Evolutionary conservation across 345 rosid species (phyloP), one percentile per base, ranked within the genome.

Genomic region (Bretschneidera sinensis): DNA sequence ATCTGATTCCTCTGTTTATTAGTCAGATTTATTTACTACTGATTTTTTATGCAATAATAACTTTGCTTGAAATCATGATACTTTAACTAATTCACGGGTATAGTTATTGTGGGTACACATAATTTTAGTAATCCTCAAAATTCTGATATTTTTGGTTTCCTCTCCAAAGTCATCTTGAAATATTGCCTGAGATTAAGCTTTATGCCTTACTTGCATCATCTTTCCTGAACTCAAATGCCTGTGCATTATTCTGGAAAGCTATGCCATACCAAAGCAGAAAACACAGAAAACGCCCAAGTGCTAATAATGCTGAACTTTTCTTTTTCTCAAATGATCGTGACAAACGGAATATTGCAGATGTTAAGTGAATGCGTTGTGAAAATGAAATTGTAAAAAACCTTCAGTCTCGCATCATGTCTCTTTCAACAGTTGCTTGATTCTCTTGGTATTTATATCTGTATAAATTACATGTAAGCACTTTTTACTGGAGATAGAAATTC

Each of bases 1-100:
- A 64, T 63, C 76, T 47, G 51, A 67, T 55, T 62, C 35, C 39
- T 18, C 43, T 57, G 0, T 58, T 47, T 18, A 19, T 21, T 49
- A 34, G 17, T 65, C 47, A 50, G 33, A 61, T 55, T 47, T 69
- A 2, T 48, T 51, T 35, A 14, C 54, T 59, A 1, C 20, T 50
- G 14, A 50, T 50, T 50, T 48, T 39, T 39, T 1, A 39, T 11
- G 15, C 45, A 39, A 39, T 39, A 1, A 39, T 39, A 39, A 14
- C 45, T 39, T 9, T 7, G 16, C 15, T 39, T 5, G 15, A 39
- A 4, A 11, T 39, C 6, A 7, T 14, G 16, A 4, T 11, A 39
- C 16, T 39, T 39, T 4, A 39, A 4, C 45, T 39, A 39, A 39
- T 39, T 14, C 16, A 14, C 10, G 16, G 45, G 11, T n/a, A n/a